Conservation (phyloP, 805 yeast species). For the Candida alai region DNA sequence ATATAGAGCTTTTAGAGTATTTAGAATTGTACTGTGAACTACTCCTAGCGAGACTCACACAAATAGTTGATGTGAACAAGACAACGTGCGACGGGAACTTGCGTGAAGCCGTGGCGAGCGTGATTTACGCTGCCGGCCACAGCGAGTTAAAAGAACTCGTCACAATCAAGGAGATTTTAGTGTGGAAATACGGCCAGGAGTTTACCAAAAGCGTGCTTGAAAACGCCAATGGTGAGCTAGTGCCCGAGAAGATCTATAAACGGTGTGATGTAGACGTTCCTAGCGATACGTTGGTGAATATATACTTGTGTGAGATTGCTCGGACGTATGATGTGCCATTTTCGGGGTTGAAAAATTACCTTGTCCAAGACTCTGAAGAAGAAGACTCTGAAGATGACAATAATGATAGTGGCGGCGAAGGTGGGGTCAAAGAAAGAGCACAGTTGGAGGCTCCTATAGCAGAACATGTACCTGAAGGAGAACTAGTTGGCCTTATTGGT, state of each 20-base stretch:
- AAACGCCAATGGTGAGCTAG: slow-evolving; percentile 38
- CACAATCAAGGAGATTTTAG: slow-evolving; percentile 57
- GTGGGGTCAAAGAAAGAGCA: slow-evolving; percentile 12
- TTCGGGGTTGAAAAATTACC: slow-evolving; percentile 42
- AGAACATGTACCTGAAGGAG: no score
- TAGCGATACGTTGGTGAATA: slow-evolving; percentile 53
- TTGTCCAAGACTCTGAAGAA: slow-evolving; percentile 15
- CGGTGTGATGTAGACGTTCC: slow-evolving; percentile 71
- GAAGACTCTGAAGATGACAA: slow-evolving; percentile 23
- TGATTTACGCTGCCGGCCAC: slow-evolving; percentile 66
- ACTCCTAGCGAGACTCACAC: slow-evolving; percentile 65
- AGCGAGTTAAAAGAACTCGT: slow-evolving; percentile 73
- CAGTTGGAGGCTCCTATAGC: slow-evolving; percentile 31
- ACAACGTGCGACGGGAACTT: slow-evolving; percentile 55
- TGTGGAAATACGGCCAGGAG: slow-evolving; percentile 64
- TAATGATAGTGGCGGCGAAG: slow-evolving; percentile 23
- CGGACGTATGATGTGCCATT: slow-evolving; percentile 73
- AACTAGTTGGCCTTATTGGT: no score
- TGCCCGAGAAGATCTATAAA: slow-evolving; percentile 64
- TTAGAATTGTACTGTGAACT: slow-evolving; percentile 82
- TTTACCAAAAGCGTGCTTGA: slow-evolving; percentile 54
- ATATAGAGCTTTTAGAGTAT: slow-evolving; percentile 72
- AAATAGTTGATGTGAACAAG: slow-evolving; percentile 39
- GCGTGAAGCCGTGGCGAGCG: slow-evolving; percentile 68
- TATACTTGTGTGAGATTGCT: slow-evolving; percentile 79